Percentiles rank a stretch among this genome's conserved stretches.
Evolutionary conservation across 2,329 filamentous ascomycete genomes (phyloP).

Genomic region (Phyllosticta citriasiana): DNA sequence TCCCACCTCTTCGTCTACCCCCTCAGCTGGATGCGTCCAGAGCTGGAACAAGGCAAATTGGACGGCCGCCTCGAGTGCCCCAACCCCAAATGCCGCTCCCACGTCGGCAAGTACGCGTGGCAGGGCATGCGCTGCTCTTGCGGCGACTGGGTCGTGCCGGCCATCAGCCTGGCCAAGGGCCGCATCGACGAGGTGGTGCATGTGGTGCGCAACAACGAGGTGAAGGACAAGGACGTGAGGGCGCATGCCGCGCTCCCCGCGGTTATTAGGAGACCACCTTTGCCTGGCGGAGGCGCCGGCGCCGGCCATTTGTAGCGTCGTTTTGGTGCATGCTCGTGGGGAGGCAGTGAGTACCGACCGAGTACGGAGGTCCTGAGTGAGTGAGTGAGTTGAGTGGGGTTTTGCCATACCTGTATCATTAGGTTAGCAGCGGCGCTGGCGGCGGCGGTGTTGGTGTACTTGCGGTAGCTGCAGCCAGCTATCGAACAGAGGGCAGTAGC

Average conservation of each 20-base stretch:
- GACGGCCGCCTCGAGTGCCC: constrained; percentile 82
- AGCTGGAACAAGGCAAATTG: constrained; percentile 71
- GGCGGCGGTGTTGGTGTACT: too few species aligned
- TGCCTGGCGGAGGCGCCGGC: neutral
- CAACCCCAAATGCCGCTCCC: constrained; percentile 65
- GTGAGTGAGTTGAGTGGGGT: too few species aligned
- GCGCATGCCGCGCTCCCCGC: neutral
- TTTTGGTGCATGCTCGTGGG: neutral
- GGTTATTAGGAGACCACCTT: constrained; percentile 8
- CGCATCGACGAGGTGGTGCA: constrained; percentile 60
- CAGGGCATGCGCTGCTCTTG: constrained; percentile 91
- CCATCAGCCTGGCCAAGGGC: constrained; percentile 74
- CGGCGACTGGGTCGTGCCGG: constrained; percentile 80
- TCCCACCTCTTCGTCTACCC: constrained; percentile 88
- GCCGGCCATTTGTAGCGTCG: neutral
- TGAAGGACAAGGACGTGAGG: too few species aligned
- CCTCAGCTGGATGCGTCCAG: constrained; percentile 85
- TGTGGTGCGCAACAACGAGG: too few species aligned
- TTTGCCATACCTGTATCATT: too few species aligned
- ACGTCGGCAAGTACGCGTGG: constrained; percentile 91
- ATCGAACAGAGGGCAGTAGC: too few species aligned
- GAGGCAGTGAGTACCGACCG: too few species aligned
- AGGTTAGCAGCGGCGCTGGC: too few species aligned
- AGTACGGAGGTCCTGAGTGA: too few species aligned
- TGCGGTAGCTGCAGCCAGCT: too few species aligned